Conservation (phyloP, 2,329 filamentous ascomycete genomes). For the Calycina herbarum region DNA sequence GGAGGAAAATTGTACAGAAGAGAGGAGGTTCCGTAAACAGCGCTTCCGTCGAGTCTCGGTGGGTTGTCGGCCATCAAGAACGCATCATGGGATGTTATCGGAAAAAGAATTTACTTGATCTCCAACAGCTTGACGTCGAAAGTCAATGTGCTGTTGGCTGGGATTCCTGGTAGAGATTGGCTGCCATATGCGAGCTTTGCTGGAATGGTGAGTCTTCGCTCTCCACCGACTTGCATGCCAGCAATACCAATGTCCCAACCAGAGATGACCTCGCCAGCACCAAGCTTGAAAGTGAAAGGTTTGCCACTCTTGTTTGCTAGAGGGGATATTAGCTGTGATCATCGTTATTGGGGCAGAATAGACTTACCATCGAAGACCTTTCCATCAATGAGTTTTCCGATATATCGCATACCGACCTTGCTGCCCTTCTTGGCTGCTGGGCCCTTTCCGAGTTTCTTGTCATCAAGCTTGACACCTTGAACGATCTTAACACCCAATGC, state of each 20-base stretch:
- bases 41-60: slow-evolving; percentile 14
- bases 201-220: slow-evolving; percentile 90
- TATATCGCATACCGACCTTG: slow-evolving; percentile 92
- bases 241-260: slow-evolving; percentile 95
- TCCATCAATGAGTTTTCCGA: slow-evolving; percentile 92
- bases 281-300: slow-evolving; percentile 94
- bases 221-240: slow-evolving; percentile 91
- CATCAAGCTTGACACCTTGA: slow-evolving; percentile 88
- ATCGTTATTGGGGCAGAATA: not conserved
- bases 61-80: slow-evolving; percentile 22
- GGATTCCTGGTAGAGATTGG: slow-evolving; percentile 80
- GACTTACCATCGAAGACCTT: slow-evolving; percentile 90
- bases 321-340: slow-evolving; percentile 29
- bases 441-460: slow-evolving; percentile 88
- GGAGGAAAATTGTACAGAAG: slow-evolving; percentile 34
- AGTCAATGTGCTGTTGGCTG: slow-evolving; percentile 83
- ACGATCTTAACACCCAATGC: slow-evolving; percentile 73
- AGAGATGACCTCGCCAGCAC: slow-evolving; percentile 94
- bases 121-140: slow-evolving; percentile 89
- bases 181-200: slow-evolving; percentile 86
- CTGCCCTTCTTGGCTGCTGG: slow-evolving; percentile 86
- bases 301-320: slow-evolving; percentile 98
- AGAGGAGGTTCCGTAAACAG: slow-evolving; percentile 25
- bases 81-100: slow-evolving; percentile 6
- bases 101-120: slow-evolving; percentile 65